Conservation (phyloP, 2,329 filamentous ascomycete genomes). For the Diplodia sapinea region DNA sequence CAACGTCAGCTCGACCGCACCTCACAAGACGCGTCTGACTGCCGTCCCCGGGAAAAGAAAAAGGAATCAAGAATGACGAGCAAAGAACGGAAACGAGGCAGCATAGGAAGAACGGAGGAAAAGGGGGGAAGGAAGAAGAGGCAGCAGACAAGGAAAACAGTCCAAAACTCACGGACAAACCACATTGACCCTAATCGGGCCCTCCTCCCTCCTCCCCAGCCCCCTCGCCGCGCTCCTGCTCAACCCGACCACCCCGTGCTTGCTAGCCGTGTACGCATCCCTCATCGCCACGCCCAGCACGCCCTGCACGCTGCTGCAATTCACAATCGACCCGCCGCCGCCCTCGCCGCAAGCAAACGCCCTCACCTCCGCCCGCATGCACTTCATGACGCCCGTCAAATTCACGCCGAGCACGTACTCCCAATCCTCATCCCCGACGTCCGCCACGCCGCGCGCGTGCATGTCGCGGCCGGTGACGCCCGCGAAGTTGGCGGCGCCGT, state of each 20-base stretch:
- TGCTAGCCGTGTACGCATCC: constrained; percentile 47
- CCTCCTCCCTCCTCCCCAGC: constrained; percentile 41
- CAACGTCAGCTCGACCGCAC: neutral
- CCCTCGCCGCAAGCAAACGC: constrained; percentile 31
- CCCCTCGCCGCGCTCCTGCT: constrained; percentile 50
- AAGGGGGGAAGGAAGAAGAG: neutral
- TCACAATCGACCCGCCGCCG: constrained; percentile 43
- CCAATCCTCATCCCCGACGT: constrained; percentile 49
- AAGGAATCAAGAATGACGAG: too few species aligned
- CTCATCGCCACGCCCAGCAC: constrained; percentile 50
- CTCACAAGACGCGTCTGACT: neutral
- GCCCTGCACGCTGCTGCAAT: constrained; percentile 60
- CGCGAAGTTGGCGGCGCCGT: constrained; percentile 64
- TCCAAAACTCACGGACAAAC: constrained; percentile 42
- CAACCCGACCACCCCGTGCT: constrained; percentile 51
- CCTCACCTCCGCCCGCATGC: constrained; percentile 49
- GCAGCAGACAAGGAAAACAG: neutral
- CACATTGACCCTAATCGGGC: constrained; percentile 41
- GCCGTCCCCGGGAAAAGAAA: neutral
- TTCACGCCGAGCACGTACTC: constrained; percentile 49
- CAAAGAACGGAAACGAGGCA: too few species aligned
- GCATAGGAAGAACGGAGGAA: too few species aligned
- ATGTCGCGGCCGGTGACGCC: constrained; percentile 44
- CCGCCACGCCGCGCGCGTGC: constrained; percentile 35
- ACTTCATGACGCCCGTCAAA: constrained; percentile 48